Evolutionary conservation across 306 rosid species (phyloP), one percentile per base, ranked within the genome.

Genomic region (Cucumis hystrix): DNA sequence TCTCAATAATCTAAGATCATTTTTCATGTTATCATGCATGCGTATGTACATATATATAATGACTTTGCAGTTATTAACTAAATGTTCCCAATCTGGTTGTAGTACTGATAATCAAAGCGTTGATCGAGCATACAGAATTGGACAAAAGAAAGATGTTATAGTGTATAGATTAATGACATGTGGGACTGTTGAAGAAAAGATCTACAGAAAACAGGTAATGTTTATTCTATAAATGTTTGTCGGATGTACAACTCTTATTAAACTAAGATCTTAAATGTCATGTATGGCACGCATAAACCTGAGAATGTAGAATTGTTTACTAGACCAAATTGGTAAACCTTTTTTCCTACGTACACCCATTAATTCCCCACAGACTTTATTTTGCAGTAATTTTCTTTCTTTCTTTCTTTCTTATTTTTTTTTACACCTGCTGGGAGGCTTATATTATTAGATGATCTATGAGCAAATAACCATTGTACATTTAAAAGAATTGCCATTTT

Each of bases 161-260:
- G 96, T 94, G 8, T 94, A 94, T 78, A 91, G 97, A 81, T 62
- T 94, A 81, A 94, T 94, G 98, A 94, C 98, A 10, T 86, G 97
- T 6, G 98, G 97, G 67, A 94, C 98, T 82, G 98, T 94, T 77
- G 98, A 94, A 81, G 98, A 94, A 82, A 94, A 94, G 85, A 94
- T 94, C 75, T 94, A 94, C 79, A 82, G 98, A 79, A 94, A 94
- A 79, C 98, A 94, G 96, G 98, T 91, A 28, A 81, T 51, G 21
- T 18, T 51, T 79, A 73, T 58, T 43, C 72, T 82, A 10, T 47
- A 41, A 56, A 18, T 63, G 37, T 63, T 66, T 21, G 33, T 7
- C 21, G 6, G n/a, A 74, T 43, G 12, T 43, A 8, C 18, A 20
- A 43, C 40, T 69, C 57, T 43, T 18, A n/a, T 67, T 39, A 10